Evolutionary conservation across 768 basidiomycete species (phyloP), one percentile per base, ranked within the genome.

Genomic region (Omphalotus guepiniiformis): DNA sequence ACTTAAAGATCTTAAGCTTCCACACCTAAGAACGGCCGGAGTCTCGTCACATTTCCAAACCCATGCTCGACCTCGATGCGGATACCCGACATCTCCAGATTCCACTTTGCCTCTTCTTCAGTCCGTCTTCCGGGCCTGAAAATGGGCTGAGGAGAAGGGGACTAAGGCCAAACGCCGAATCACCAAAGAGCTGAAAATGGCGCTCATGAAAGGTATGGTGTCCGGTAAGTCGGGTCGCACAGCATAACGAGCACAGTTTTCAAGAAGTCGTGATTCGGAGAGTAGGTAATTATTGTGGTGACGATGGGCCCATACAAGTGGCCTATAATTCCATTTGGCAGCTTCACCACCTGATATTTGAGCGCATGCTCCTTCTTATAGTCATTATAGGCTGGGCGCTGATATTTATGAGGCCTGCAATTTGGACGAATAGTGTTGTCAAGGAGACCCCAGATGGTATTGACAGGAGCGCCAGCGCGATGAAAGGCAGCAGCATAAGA

Each of bases 91-190:
- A 60, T 60, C 9, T 21, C 42, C 4, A 21, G 16, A 45, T 60
- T 60, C 52, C 42, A 60, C 25, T 25, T 44, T 19, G 32, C 7
- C 38, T 59, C 38, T 6, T 49, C 55, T 13, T 39, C 32, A 29
- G 49, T 57, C 11, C 38, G 39, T 6, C 48, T 21, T 12, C 13
- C 34, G 28, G 6, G n/a, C n/a, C 50, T 8, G 48, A 26, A 42
- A 53, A 62, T 23, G 62, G 62, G 25, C 60, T 58, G 2, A 53
- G n/a, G 5, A 63, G 45, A 23, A 46, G 40, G 1, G 47, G 44
- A 0, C 56, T 34, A 1, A 58, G 11, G 4, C 62, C 51, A 52
- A 63, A 64, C 9, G 60, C 63, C 5, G 58, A 52, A 48, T 64
- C 62, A 3, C 60, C 60, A 42, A 57, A 62, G 9, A 63, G 37